Conservation (phyloP, 2,329 filamentous ascomycete genomes). For the Aspergillus piperis region DNA sequence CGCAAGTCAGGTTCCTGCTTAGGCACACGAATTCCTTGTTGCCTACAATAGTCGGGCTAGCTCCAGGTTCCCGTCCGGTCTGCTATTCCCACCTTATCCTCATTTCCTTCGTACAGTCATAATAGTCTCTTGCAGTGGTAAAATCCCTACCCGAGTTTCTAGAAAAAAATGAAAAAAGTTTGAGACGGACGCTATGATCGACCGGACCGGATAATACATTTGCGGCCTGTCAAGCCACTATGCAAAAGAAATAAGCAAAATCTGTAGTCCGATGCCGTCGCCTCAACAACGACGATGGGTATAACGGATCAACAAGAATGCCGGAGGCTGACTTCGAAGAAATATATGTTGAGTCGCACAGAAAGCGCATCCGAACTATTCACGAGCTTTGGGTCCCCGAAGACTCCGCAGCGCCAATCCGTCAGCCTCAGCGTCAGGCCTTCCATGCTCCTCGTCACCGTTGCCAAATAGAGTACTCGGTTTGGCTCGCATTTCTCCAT, state of each 20-base stretch:
- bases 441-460: conserved; percentile 32
- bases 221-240: not conserved
- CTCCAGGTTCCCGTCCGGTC: not conserved
- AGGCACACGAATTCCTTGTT: not conserved
- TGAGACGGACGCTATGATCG: not conserved
- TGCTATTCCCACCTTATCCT: not conserved
- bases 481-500: conserved; percentile 33
- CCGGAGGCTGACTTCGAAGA: not conserved
- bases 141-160: not conserved
- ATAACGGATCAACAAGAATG: not conserved
- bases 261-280: not conserved
- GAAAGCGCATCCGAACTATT: conserved; percentile 5
- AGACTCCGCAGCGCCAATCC: conserved; percentile 45
- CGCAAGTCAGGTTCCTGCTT: not conserved
- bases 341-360: not conserved
- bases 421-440: conserved; percentile 36
- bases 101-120: not conserved
- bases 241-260: not conserved
- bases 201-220: not conserved
- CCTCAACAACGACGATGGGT: not conserved
- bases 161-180: not conserved
- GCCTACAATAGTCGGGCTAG: not conserved
- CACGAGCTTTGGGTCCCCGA: conserved; percentile 26
- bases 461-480: conserved; percentile 38
- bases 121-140: not conserved